A percentile compares a stretch with the other conserved stretches of the same genome.
Conservation (phyloP, 108 stramenopile genomes). For the Nitzschia sp. region DNA sequence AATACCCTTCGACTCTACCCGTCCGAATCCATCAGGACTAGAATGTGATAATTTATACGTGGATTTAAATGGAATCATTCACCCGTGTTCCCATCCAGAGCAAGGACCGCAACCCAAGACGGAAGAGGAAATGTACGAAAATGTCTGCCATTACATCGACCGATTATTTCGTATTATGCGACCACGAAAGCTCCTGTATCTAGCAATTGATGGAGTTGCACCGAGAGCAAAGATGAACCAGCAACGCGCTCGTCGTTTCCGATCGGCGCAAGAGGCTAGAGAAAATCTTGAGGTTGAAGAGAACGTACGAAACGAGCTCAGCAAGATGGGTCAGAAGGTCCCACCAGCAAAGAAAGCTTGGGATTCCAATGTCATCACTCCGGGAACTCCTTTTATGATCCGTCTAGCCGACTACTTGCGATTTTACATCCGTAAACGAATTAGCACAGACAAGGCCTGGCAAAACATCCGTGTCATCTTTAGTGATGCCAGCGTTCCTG, state of each 20-base stretch:
- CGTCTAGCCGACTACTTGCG: slow-evolving; percentile 83
- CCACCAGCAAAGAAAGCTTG: slow-evolving; percentile 81
- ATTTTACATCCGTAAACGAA: slow-evolving; percentile 89
- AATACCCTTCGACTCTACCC: slow-evolving; percentile 82
- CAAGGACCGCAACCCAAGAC: slow-evolving; percentile 84
- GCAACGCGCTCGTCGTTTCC: slow-evolving; percentile 93
- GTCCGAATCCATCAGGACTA: slow-evolving; percentile 88
- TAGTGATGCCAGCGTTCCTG: slow-evolving; percentile 95
- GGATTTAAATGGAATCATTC: slow-evolving; percentile 99
- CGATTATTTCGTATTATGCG: slow-evolving; percentile 80
- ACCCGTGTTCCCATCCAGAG: slow-evolving; percentile 98
- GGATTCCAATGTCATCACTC: slow-evolving; percentile 99
- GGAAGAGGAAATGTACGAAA: slow-evolving; percentile 98
- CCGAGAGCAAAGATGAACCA: slow-evolving; percentile 99
- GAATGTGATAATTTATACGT: slow-evolving; percentile 97
- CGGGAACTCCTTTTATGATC: slow-evolving; percentile 98
- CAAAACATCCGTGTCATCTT: slow-evolving; percentile 87
- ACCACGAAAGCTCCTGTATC: slow-evolving; percentile 86
- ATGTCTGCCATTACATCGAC: slow-evolving; percentile 91
- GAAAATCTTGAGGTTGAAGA: slow-evolving; percentile 87
- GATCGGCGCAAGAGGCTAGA: slow-evolving; percentile 93
- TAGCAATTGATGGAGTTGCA: slow-evolving; percentile 97
- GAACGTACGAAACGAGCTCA: slow-evolving; percentile 76
- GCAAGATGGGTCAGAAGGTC: slow-evolving; percentile 63
- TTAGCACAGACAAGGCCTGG: slow-evolving; percentile 93